Percentiles rank a stretch among this genome's conserved stretches.
Evolutionary conservation across 768 basidiomycete species (phyloP).

Genomic region (Fomitopsis pulvina): DNA sequence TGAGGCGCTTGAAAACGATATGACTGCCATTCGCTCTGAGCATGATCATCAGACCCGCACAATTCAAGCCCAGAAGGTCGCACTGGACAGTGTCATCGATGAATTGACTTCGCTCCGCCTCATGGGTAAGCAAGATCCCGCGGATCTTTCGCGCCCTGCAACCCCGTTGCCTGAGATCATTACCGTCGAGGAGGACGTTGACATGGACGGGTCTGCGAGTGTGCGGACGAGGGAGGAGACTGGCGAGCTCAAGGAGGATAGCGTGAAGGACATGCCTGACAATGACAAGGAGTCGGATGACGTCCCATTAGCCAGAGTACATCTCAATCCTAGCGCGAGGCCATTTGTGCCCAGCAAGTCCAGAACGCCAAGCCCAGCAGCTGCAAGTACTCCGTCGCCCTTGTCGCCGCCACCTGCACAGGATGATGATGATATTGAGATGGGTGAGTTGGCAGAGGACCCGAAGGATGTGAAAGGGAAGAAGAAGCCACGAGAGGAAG

Average conservation of each 20-base stretch:
- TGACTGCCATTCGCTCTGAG: conserved; percentile 65
- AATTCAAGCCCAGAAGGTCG: conserved; percentile 61
- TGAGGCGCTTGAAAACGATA: conserved; percentile 65
- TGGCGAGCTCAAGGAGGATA: conserved; percentile 20
- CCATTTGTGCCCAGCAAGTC: conserved; percentile 25
- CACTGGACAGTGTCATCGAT: conserved; percentile 57
- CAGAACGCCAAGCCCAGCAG: conserved; percentile 22
- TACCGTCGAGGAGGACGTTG: conserved; percentile 19
- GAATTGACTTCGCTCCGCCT: conserved; percentile 58
- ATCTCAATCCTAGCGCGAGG: conserved; percentile 27
- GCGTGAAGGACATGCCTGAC: conserved; percentile 33
- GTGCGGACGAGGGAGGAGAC: conserved; percentile 17
- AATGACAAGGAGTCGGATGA: conserved; percentile 32
- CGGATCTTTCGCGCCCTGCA: conserved; percentile 34
- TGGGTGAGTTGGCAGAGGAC: conserved; percentile 85
- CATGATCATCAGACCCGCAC: conserved; percentile 66
- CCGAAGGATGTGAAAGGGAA: conserved; percentile 43
- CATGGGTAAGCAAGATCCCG: conserved; percentile 59
- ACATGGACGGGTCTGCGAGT: conserved; percentile 15
- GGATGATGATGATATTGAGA: conserved; percentile 79
- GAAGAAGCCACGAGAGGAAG: conserved; percentile 52
- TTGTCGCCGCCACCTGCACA: conserved; percentile 29
- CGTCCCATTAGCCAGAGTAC: conserved; percentile 23
- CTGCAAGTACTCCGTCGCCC: conserved; percentile 6
- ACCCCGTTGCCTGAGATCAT: conserved; percentile 43